Percentiles rank a stretch among this genome's conserved stretches.
Evolutionary conservation across 441 rosid genomes (phyloP).

Genomic region (Croton setiger): DNA sequence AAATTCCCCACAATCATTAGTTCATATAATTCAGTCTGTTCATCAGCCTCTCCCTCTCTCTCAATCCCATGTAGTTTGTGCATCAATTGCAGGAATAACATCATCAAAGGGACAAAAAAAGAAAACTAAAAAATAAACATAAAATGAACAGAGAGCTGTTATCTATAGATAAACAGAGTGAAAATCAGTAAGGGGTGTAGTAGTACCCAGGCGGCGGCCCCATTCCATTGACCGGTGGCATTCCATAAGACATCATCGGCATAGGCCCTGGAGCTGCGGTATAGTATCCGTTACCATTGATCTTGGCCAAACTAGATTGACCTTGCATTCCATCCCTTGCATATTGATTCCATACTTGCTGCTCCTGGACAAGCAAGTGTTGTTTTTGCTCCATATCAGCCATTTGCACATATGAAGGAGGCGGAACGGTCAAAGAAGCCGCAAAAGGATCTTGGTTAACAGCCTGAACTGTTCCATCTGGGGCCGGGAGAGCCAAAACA

Average conservation of each 20-base stretch:
- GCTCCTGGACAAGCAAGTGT: conserved; percentile 74
- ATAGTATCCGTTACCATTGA: conserved; percentile 44
- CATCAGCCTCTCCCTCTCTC: conserved; percentile 12
- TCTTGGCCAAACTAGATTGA: conserved; percentile 76
- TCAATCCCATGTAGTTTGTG: conserved; percentile 16
- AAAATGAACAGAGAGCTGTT: conserved; percentile 27
- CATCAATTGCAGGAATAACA: conserved; percentile 26
- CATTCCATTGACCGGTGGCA: conserved; percentile 82
- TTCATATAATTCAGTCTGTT: conserved; percentile 12
- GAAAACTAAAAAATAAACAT: conserved; percentile 22
- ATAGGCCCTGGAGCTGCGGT: conserved; percentile 37
- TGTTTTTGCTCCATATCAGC: conserved; percentile 95
- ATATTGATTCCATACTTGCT: conserved; percentile 84
- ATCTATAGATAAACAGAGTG: conserved; percentile 20
- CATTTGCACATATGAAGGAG: conserved; percentile 96
- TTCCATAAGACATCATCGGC: conserved; percentile 65
- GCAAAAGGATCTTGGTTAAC: conserved; percentile 93
- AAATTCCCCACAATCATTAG: conserved; percentile 28
- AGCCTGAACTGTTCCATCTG: conserved; percentile 81
- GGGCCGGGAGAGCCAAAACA: conserved; percentile 92
- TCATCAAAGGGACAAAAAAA: conserved; percentile 15
- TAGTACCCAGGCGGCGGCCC: conserved; percentile 75
- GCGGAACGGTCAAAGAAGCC: conserved; percentile 76
- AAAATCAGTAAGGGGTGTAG: conserved; percentile 62
- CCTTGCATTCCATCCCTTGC: conserved; percentile 86